These are phyloP conservation scores for Acanthochlamys bracteata DNA, from an alignment of 106 monocot species.

Conservation along the genomic window DNA sequence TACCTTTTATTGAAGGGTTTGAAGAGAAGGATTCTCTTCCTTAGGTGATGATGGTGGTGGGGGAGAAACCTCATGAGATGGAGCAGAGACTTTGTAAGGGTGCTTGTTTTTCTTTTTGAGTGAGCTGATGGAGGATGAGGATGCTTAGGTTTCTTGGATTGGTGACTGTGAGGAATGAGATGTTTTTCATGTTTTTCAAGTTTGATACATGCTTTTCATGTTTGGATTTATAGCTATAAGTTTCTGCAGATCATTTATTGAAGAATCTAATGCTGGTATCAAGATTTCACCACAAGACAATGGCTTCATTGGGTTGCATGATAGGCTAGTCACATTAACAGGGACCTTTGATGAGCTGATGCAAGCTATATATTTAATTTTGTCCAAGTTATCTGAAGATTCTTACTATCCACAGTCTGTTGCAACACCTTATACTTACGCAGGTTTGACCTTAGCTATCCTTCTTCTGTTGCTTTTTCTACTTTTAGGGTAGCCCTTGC, in stretches of 20 bases:
- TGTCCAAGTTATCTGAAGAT: conserved; percentile 82
- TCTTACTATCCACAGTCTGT: conserved; percentile 66
- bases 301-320: conserved; percentile 62
- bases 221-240: no score
- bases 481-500: not conserved
- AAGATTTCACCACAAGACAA: conserved; percentile 99
- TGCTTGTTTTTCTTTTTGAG: no score
- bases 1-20: no score
- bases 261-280: conserved; percentile 91
- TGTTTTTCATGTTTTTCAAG: no score
- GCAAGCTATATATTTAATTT: conserved; percentile 65
- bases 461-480: not conserved
- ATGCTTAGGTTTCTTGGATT: no score
- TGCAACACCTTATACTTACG: conserved; percentile 78
- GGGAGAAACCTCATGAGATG: no score
- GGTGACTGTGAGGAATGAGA: no score
- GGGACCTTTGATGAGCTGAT: conserved; percentile 73
- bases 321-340: conserved; percentile 83
- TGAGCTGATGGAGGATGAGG: no score
- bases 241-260: conserved; percentile 72
- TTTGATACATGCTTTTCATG: not conserved
- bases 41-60: no score
- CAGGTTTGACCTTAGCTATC: conserved; percentile 36
- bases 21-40: no score
- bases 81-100: no score